Evolutionary conservation across 768 basidiomycete species (phyloP).

Genomic region (Multifurca ochricompacta): DNA sequence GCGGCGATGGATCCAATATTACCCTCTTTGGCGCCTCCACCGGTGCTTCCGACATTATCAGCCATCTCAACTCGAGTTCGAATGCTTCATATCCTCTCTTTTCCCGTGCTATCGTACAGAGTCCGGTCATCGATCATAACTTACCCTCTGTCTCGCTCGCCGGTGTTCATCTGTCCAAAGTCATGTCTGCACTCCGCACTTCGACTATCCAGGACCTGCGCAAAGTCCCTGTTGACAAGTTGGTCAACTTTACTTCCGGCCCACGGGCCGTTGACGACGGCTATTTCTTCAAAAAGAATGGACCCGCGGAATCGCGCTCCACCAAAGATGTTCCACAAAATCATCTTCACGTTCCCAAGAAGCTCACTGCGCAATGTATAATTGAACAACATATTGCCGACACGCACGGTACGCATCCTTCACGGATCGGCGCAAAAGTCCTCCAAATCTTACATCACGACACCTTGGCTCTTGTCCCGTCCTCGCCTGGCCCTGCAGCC

Average conservation of each 20-base stretch:
- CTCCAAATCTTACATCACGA: constrained; percentile 16
- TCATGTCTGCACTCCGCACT: constrained; percentile 48
- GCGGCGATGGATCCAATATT: constrained; percentile 37
- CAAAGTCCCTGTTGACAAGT: constrained; percentile 45
- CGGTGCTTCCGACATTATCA: constrained; percentile 31
- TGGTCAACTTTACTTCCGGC: constrained; percentile 39
- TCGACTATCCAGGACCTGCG: constrained; percentile 57
- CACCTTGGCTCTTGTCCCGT: constrained; percentile 15
- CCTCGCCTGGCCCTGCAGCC: constrained; percentile 15
- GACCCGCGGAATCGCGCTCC: constrained; percentile 45
- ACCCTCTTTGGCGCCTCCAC: constrained; percentile 30
- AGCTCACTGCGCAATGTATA: constrained; percentile 26
- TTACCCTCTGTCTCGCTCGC: constrained; percentile 52
- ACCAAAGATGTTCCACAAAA: constrained; percentile 29
- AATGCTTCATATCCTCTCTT: constrained; percentile 59
- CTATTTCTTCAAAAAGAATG: constrained; percentile 51
- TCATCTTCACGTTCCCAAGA: constrained; percentile 25
- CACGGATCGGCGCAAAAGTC: constrained; percentile 9
- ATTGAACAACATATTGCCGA: constrained; percentile 11
- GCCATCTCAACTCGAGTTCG: constrained; percentile 46
- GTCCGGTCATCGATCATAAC: constrained; percentile 53
- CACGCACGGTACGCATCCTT: constrained; percentile 18
- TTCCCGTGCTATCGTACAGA: constrained; percentile 70
- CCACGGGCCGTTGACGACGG: constrained; percentile 61
- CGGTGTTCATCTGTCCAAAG: constrained; percentile 59